Evolutionary conservation across 2,329 filamentous ascomycete species (phyloP).

Genomic region (Aureobasidium subglaciale): DNA sequence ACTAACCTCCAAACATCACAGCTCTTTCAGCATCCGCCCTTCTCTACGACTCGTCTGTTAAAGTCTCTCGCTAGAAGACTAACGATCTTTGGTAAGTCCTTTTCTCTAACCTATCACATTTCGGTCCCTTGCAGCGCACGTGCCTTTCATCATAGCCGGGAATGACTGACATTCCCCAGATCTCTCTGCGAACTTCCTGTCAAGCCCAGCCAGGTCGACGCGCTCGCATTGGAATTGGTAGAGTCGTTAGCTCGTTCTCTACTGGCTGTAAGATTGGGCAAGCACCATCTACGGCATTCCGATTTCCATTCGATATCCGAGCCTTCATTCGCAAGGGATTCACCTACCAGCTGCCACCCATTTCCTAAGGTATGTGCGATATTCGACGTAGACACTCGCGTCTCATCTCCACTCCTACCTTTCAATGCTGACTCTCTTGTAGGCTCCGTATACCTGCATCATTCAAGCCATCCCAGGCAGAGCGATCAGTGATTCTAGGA

Average conservation of each 20-base stretch:
- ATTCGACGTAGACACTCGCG: constrained; percentile 11
- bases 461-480: constrained; percentile 20
- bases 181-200: constrained; percentile 32
- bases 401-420: background rate
- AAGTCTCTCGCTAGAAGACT: background rate
- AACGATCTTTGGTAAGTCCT: constrained; percentile 4
- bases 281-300: constrained; percentile 29
- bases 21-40: background rate
- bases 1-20: constrained; percentile 3
- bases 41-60: background rate
- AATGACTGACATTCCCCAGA: constrained; percentile 38
- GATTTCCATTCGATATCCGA: constrained; percentile 27
- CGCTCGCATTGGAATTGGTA: constrained; percentile 29
- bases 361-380: constrained; percentile 40
- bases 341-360: constrained; percentile 32
- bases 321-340: constrained; percentile 18
- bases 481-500: constrained; percentile 8
- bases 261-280: constrained; percentile 27
- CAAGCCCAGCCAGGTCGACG: constrained; percentile 25
- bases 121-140: constrained; percentile 13
- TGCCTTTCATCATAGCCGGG: constrained; percentile 24
- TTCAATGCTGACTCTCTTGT: constrained; percentile 16
- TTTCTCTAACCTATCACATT: background rate
- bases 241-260: constrained; percentile 51
- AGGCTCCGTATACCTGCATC: constrained; percentile 26